Conservation (phyloP, 306 rosid genomes). For the Adenanthera pavonina region DNA sequence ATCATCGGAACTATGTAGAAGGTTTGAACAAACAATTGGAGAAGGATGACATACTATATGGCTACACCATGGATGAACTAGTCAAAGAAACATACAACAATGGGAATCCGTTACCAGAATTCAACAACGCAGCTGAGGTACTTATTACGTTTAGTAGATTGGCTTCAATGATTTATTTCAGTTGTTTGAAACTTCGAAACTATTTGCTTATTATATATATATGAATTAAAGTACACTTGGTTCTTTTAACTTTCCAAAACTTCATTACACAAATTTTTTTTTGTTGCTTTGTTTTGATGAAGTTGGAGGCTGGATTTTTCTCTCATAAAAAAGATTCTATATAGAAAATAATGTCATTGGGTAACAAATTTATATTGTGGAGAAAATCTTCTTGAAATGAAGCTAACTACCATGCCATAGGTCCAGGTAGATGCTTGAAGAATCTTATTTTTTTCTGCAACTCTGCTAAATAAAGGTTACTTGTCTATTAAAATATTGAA, state of each 20-base stretch:
- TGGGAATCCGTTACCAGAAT: constrained; percentile 89
- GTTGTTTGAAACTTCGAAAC: constrained; percentile 8
- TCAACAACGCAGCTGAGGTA: constrained; percentile 97
- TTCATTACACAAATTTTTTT: not conserved
- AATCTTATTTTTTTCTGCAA: not conserved
- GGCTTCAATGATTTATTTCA: constrained; percentile 29
- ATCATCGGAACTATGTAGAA: constrained; percentile 75
- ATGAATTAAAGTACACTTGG: not conserved
- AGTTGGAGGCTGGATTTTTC: not conserved
- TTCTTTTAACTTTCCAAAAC: not conserved
- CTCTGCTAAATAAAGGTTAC: not conserved
- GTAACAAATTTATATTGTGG: not conserved
- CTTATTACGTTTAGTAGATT: constrained; percentile 38
- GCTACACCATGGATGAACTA: constrained; percentile 85
- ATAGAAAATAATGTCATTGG: not conserved
- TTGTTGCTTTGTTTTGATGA: not conserved
- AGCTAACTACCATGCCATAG: not conserved
- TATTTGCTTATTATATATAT: constrained; percentile 25
- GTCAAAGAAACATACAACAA: constrained; percentile 88
- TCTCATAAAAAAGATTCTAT: not conserved
- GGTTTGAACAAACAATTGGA: constrained; percentile 77
- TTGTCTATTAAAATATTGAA: not conserved
- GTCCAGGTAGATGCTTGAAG: not conserved
- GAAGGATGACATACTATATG: constrained; percentile 80
- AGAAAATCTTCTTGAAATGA: not conserved